Conservation (phyloP, 352 stramenopile species). For the Pythium diclinum region DNA sequence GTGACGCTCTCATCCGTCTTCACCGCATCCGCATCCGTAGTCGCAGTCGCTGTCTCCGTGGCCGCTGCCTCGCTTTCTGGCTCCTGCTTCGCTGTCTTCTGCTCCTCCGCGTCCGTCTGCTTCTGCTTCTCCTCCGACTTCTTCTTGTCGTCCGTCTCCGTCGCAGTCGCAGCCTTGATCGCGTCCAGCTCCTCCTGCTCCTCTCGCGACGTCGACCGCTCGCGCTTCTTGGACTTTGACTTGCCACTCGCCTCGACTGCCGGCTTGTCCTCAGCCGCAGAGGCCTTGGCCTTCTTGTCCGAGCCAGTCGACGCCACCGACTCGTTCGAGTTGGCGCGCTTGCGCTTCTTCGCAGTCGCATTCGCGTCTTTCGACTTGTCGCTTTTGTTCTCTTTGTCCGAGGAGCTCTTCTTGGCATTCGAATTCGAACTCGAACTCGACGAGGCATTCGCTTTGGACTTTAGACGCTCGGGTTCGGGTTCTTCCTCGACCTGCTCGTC, state of each 20-base stretch:
- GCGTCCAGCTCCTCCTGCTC: slow-evolving; percentile 17
- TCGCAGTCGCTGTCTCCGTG: neutral
- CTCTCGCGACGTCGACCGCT: slow-evolving; percentile 31
- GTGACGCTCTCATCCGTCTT: neutral
- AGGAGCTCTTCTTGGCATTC: slow-evolving; percentile 9
- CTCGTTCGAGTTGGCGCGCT: slow-evolving; percentile 21
- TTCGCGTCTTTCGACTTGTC: slow-evolving; percentile 7
- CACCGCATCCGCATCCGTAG: neutral
- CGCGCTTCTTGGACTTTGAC: slow-evolving; percentile 14
- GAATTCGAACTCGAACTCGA: slow-evolving; percentile 12
- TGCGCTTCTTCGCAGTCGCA: slow-evolving; percentile 15
- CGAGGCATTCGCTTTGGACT: slow-evolving; percentile 11
- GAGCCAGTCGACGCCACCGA: slow-evolving; percentile 15
- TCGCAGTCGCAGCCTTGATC: slow-evolving; percentile 6
- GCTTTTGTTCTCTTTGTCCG: slow-evolving; percentile 9
- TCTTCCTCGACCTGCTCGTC: slow-evolving; percentile 12
- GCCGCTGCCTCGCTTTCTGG: neutral
- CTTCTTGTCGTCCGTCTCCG: slow-evolving; percentile 1
- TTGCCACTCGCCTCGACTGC: slow-evolving; percentile 13
- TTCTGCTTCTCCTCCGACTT: slow-evolving; percentile 7
- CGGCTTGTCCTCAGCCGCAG: neutral
- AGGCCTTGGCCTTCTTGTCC: slow-evolving; percentile 17
- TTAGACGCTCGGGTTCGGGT: slow-evolving; percentile 8
- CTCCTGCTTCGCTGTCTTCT: neutral
- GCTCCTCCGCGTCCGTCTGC: neutral